Conservation (phyloP, 345 rosid species). For the Eutrema yunnanense region DNA sequence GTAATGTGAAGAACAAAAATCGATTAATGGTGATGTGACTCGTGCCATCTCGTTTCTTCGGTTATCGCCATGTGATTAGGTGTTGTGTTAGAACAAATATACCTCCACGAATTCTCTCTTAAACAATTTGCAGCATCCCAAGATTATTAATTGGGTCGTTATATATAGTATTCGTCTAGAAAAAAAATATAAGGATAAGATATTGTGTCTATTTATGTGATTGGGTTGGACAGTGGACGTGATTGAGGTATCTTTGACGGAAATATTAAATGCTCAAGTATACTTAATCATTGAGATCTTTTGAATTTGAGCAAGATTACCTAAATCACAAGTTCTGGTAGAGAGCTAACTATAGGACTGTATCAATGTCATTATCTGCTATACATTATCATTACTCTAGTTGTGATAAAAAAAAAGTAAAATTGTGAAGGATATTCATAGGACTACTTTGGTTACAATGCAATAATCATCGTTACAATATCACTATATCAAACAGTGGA, state of each 20-base stretch:
- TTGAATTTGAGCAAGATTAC: neutral
- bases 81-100: conserved; percentile 9
- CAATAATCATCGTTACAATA: too few species aligned
- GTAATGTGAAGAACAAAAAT: neutral
- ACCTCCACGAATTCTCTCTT: neutral
- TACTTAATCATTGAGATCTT: neutral
- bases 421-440: neutral
- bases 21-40: conserved; percentile 16
- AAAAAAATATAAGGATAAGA: neutral
- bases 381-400: neutral
- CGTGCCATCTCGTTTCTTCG: conserved; percentile 2
- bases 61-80: conserved; percentile 21
- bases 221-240: conserved; percentile 11
- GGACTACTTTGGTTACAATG: too few species aligned
- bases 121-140: conserved; percentile 9
- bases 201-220: neutral
- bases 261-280: neutral
- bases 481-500: too few species aligned
- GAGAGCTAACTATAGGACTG: neutral
- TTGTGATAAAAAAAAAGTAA: neutral
- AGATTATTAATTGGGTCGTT: conserved; percentile 6
- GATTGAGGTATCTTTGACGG: conserved; percentile 3
- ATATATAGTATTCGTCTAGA: neutral
- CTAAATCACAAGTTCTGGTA: neutral
- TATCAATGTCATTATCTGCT: neutral